phyloP scores from a whole-genome alignment of 1,139 yeast genomes.

The Yamadazyma pseudoaaseri region DNA sequence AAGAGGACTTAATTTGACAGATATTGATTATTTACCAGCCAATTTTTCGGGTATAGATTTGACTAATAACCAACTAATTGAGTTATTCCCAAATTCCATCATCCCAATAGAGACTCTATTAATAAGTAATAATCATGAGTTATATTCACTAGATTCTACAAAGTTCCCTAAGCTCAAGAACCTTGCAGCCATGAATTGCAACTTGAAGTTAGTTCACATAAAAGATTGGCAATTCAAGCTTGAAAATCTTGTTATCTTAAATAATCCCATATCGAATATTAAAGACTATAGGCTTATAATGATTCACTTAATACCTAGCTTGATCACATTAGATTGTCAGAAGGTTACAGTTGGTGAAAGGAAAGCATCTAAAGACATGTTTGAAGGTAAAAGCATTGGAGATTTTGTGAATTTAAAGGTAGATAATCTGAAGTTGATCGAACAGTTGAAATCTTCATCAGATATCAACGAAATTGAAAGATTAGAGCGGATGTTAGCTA shows the following conservation, averaged over 20 bases:
- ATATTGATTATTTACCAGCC: conserved; percentile 34
- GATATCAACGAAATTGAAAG: conserved; percentile 73
- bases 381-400: conserved; percentile 32
- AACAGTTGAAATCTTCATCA: conserved; percentile 58
- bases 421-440: conserved; percentile 51
- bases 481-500: conserved; percentile 52
- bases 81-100: conserved; percentile 40
- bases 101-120: conserved; percentile 47
- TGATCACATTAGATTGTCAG: conserved; percentile 65
- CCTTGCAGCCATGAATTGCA: conserved; percentile 50
- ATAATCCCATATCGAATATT: conserved; percentile 59
- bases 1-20: conserved; percentile 32
- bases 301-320: conserved; percentile 61
- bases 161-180: conserved; percentile 45
- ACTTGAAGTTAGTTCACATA: conserved; percentile 43
- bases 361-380: conserved; percentile 36
- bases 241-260: conserved; percentile 49
- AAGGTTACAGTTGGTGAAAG: conserved; percentile 61
- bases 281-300: conserved; percentile 59
- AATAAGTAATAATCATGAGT: conserved; percentile 56
- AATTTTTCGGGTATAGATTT: conserved; percentile 59
- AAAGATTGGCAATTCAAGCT: conserved; percentile 37
- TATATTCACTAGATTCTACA: conserved; percentile 23
- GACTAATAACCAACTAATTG: conserved; percentile 61
- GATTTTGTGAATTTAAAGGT: conserved; percentile 22